These are phyloP conservation scores for Chamaenerion angustifolium DNA, from an alignment of 345 rosid genomes.

Conservation along the genomic window DNA sequence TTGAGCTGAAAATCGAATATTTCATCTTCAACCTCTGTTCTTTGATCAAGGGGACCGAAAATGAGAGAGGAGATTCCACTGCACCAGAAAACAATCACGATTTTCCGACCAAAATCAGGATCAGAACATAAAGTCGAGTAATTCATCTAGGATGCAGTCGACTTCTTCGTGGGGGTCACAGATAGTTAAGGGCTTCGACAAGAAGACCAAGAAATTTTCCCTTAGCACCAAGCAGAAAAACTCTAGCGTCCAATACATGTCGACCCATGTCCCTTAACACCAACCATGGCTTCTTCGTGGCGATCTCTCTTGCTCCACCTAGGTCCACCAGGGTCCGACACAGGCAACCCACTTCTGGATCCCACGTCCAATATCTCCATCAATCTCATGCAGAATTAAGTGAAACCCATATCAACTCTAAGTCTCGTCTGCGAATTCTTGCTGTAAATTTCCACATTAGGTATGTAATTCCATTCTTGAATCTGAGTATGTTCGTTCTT, in stretches of 20 bases:
- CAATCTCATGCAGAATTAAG: no score
- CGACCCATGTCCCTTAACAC: no score
- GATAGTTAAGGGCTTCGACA: constrained; percentile 55
- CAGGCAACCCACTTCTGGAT: constrained; percentile 47
- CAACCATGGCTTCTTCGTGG: no score
- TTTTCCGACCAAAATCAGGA: constrained; percentile 48
- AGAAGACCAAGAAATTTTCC: constrained; percentile 35
- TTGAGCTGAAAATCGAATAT: no score
- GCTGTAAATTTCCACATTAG: no score
- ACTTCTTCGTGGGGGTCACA: constrained; percentile 59
- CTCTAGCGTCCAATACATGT: constrained; percentile 21
- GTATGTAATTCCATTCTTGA: no score
- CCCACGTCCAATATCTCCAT: no score
- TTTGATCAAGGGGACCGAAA: no score
- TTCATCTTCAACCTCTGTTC: no score
- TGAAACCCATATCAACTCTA: no score
- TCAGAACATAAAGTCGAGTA: constrained; percentile 14
- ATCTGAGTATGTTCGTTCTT: no score
- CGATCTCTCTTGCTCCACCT: constrained; percentile 48
- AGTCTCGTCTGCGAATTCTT: no score
- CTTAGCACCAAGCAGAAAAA: constrained; percentile 19
- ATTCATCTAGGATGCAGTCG: constrained; percentile 25
- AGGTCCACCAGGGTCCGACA: constrained; percentile 30
- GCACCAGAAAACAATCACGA: constrained; percentile 19
- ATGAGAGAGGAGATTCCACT: constrained; percentile 42